Conservation (phyloP, 2,329 filamentous ascomycete genomes). For the Trichoderma gracile region DNA sequence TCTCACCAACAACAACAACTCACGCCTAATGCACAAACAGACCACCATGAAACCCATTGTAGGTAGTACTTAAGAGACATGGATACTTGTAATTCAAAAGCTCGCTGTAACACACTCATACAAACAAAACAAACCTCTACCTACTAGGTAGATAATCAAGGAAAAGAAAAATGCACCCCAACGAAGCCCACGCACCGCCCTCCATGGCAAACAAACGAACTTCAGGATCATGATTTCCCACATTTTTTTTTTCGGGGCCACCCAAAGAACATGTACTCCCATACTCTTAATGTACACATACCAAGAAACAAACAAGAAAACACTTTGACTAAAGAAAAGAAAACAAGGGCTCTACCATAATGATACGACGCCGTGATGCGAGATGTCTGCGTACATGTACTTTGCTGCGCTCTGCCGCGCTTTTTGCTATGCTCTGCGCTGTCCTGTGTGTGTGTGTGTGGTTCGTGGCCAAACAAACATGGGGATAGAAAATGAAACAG, state of each 20-base stretch:
- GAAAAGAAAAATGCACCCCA: background rate
- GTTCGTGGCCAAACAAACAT: constrained; percentile 10
- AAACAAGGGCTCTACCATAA: constrained; percentile 4
- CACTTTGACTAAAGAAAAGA: too few relatives aligned
- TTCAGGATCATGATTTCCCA: too few relatives aligned
- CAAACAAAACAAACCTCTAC: background rate
- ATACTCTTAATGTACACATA: constrained; percentile 17
- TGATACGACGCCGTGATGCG: constrained; percentile 17
- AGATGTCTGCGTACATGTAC: background rate
- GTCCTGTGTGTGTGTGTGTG: constrained; percentile 4
- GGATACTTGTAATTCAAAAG: too few relatives aligned
- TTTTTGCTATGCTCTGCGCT: background rate
- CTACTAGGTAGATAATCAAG: too few relatives aligned
- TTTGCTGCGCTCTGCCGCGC: background rate
- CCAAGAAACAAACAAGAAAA: constrained; percentile 10
- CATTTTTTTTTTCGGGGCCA: background rate
- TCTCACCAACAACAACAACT: background rate
- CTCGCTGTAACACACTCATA: background rate
- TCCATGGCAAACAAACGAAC: background rate
- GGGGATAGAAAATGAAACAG: background rate
- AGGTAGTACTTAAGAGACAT: too few relatives aligned
- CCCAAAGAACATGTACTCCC: constrained; percentile 10
- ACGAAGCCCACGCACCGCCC: background rate
- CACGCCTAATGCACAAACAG: background rate
- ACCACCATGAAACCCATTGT: too few relatives aligned